A percentile compares a stretch with the other conserved stretches of the same genome.
Evolutionary conservation across 2,329 filamentous ascomycete genomes (phyloP).

Genomic region (Cylindrodendrum hubeiense): DNA sequence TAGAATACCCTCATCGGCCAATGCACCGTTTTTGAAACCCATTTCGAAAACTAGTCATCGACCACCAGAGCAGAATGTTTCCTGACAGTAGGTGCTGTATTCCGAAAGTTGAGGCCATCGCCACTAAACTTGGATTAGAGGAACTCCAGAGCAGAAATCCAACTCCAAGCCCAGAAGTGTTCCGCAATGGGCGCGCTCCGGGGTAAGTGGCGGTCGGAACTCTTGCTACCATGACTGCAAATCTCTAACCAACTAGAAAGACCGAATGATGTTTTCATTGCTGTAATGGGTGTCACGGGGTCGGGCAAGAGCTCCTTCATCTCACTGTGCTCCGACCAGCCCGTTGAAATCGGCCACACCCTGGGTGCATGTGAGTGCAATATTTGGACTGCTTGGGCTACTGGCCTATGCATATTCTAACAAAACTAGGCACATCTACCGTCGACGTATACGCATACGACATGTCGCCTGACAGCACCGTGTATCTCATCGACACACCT

Average conservation of each 20-base stretch:
- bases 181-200: constrained; percentile 14
- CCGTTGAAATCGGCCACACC: not conserved
- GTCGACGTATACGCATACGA: constrained; percentile 23
- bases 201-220: not conserved
- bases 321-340: not conserved
- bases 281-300: constrained; percentile 27
- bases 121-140: no score
- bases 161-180: no score
- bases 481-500: constrained; percentile 56
- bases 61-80: no score
- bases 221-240: not conserved
- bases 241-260: not conserved
- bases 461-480: not conserved
- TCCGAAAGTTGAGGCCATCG: no score
- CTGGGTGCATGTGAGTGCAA: constrained; percentile 16
- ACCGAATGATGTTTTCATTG: constrained; percentile 19
- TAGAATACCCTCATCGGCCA: no score
- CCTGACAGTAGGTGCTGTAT: no score
- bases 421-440: constrained; percentile 14
- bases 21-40: no score
- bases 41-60: no score
- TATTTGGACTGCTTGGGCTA: no score
- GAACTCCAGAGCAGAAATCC: no score
- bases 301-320: constrained; percentile 31
- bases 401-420: not conserved